A percentile compares a stretch with the other conserved stretches of the same genome.
Conservation (phyloP, 2,329 filamentous ascomycete genomes). For the Elsinoe arachidis region DNA sequence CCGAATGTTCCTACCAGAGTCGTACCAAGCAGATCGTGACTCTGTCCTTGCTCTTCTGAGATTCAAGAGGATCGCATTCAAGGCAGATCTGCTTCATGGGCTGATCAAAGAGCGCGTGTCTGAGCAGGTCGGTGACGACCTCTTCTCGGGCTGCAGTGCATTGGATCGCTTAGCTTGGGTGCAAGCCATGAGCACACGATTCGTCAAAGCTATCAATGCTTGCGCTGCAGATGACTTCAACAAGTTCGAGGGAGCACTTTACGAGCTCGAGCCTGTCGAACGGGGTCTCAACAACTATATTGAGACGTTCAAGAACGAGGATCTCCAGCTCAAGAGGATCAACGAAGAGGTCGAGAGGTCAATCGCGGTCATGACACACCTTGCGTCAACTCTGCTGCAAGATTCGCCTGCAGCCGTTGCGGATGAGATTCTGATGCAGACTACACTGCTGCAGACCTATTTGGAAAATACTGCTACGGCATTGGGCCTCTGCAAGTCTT, state of each 20-base stretch:
- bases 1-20: conserved; percentile 79
- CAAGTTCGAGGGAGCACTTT: conserved; percentile 67
- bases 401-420: conserved; percentile 63
- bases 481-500: conserved; percentile 52
- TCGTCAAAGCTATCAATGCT: conserved; percentile 68
- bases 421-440: conserved; percentile 69
- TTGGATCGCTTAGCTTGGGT: conserved; percentile 82
- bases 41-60: conserved; percentile 81
- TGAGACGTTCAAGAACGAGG: conserved; percentile 71
- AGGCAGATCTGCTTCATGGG: conserved; percentile 66
- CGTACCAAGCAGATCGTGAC: conserved; percentile 69
- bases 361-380: conserved; percentile 77
- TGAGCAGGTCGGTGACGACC: conserved; percentile 53
- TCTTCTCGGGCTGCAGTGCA: conserved; percentile 71
- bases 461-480: conserved; percentile 68
- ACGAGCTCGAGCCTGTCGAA: conserved; percentile 87
- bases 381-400: conserved; percentile 71
- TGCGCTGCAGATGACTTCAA: conserved; percentile 73
- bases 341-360: conserved; percentile 71
- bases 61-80: conserved; percentile 82
- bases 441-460: conserved; percentile 67
- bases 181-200: conserved; percentile 71
- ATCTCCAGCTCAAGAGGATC: conserved; percentile 76
- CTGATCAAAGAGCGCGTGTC: conserved; percentile 72
- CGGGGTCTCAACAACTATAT: conserved; percentile 81